Base-by-base conservation (phyloP, 2,329 filamentous ascomycete species). In the Calonectria hawksworthii region DNA sequence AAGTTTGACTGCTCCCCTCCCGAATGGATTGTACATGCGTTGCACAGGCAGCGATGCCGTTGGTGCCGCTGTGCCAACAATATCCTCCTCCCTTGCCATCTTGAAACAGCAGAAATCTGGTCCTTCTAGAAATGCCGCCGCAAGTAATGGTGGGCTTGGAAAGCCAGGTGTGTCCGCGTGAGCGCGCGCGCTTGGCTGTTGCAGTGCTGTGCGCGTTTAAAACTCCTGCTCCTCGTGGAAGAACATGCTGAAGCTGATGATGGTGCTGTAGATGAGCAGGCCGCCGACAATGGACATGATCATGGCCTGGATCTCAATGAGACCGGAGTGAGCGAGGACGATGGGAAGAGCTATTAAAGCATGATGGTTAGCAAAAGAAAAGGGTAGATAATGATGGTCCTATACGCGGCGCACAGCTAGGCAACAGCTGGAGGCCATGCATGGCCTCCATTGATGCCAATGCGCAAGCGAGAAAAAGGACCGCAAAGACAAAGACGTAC, bases 221-320 rank as follows among this genome's bases (percentile, higher is more conserved):
- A 99, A 99, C 81, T 99, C 97, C 83, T 98, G 94, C 85, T 99
- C 96, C 86, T 99, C 96, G 84, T 96, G 94, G 90, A 99, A 99
- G 88, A 99, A 99, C 93, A 98, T 94, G 79, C 94, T 94, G 86
- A 99, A 99, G 87, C 94, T 97, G 87, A 99, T 98, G 84, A 99
- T 98, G 64, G 97, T 99, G 72, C 95, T 95, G 87, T 99, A 99
- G 84, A 99, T 99, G 84, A 99, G 88, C 74, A 98, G 88, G 68
- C 97, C 97, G 34, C 97, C 97, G 68, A 96, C 87, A 80, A 99
- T 94, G 68, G 95, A 98, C 97, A 99, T 99, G 84, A 95, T 88
- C 93, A 98, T 98, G 64, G 97, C 97, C 68, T 95, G 93, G 73
- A 94, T 86, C 76, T 92, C 88, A 83, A 99, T 99, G 77, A 97